Evolutionary conservation across 2,329 filamentous ascomycete genomes (phyloP), one percentile per base, ranked within the genome.

Genomic region (Colletotrichum agaves): DNA sequence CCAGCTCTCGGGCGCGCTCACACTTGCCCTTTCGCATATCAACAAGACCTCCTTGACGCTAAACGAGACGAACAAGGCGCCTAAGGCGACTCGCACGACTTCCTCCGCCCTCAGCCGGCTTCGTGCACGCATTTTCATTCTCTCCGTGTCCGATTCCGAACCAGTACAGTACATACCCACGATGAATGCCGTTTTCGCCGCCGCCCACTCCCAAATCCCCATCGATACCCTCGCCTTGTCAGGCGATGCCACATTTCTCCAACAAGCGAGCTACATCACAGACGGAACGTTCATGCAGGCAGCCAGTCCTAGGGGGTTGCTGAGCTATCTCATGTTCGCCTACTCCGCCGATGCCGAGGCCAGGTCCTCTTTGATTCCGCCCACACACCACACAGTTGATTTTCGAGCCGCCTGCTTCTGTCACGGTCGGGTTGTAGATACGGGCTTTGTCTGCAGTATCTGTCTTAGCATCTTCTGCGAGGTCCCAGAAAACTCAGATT

Each of bases 401-500:
- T 99, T 99, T 78, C 89, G 96, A 47, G 95, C 97, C n/a, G 96
- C 96, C 3, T 99, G 96, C 77, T 99, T 99, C 81, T 99, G 96
- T 77, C 96, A 99, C 80, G 87, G 95, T 57, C 89, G 88, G 39
- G 93, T 98, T 19, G 91, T 99, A 47, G 93, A 98, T 79, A 89
- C 94, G 1, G 96, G 94, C 8, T 99, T 93, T 77, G 95, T 99
- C 41, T 99, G 96, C 83, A 97, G 93, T 69, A 94, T 99, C 73
- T 99, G 96, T 76, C 83, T 99, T 49, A 97, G 93, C 78, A 99
- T 97, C 74, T 97, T 97, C 77, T 97, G 94, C 80, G 84, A 88
- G 73, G 78, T 85, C 1, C 87, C 87, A 1, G 78, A 79, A 3
- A 87, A 88, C 58, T 88, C 88, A 2, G 87, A 90, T 71, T 97